Evolutionary conservation across 805 yeast genomes (phyloP), one percentile per base, ranked within the genome.

Genomic region (Candida boidinii): DNA sequence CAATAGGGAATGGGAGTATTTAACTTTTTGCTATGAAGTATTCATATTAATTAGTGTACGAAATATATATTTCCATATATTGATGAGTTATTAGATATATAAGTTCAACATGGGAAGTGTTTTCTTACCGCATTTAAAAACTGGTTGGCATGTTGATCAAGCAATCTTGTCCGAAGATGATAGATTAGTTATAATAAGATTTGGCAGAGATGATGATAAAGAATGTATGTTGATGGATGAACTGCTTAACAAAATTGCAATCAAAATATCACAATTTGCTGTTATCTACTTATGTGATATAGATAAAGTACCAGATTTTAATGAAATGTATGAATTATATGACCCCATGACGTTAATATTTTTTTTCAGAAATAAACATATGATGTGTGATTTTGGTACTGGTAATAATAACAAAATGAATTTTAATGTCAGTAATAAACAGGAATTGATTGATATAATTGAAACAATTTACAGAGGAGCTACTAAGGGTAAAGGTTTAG

Each of bases 341-440:
- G 97, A 88, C 47, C 94, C 95, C 12, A 73, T 85, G 67, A 79
- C 95, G 28, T 66, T 92, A 33, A 92, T 92, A 97, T 88, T 90
- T 51, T 90, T 92, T 56, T 86, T 72, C 59, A 65, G 94, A 32
- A 90, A 90, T 60, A 82, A 86, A 54, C 97, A 90, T 56, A 88
- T 90, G 94, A 77, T 92, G 94, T 85, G 96, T 58, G 98, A 92
- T 63, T 87, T 88, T 56, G 98, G 98, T 2, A 92, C 97, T 0
- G 98, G 98, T 21, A 87, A 92, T 53, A 92, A 92, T 58, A 92
- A 92, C 64, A 90, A 92, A 64, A 63, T 92, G 62, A 87, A 86
- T 50, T 90, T 90, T 56, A 67, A 75, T 10, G 53, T 81, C 16
- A 77, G 73, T 26, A 84, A 84, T 51, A 78, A 80, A 39, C 96